Evolutionary conservation across 768 basidiomycete species (phyloP), one percentile per base, ranked within the genome.

Genomic region (Phanerochaete sordida): DNA sequence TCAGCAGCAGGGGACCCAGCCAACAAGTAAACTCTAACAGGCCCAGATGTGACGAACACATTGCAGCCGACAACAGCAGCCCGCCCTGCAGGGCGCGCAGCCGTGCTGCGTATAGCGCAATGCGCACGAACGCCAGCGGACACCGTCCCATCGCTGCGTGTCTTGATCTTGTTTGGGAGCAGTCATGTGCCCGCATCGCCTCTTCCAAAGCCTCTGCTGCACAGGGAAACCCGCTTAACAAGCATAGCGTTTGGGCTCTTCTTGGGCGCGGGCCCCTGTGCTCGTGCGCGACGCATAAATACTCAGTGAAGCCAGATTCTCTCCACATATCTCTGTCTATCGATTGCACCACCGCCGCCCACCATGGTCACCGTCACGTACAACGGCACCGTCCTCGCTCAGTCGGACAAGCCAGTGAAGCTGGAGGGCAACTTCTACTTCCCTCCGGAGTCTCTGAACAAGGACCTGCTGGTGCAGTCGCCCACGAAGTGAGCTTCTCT

Each of bases 391-490:
- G 70, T 79, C 15, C 76, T 92, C 65, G 90, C 90, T 0, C 80
- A 88, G 56, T 82, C 80, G 7, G 71, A 76, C 62, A 71, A 76
- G 0, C 85, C 88, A 0, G 72, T 83, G 35, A 69, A 81, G 6
- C 79, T 91, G 48, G 87, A 90, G 65, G 81, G 80, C 13, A 90
- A 88, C 63, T 83, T 88, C 62, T 91, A 91, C 73, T 91, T 91
- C 69, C 88, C 90, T 3, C 84, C 84, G 0, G 69, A 75, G 1
- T 73, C 80, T 0, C 73, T 91, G 26, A 74, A 79, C 43, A 75
- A 70, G 44, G 70, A 75, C 3, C 62, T 77, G 13, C 77, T 91
- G 62, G 75, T 60, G 16, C 68, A 74, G 21, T 91, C 90, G 1
- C 63, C 73, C 35, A 88, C 85, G 0, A 75, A 71, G 85, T 86